Evolutionary conservation across 1,284 basidiomycete species (phyloP), one percentile per base, ranked within the genome.

Genomic region (Violaceomyces palustris): DNA sequence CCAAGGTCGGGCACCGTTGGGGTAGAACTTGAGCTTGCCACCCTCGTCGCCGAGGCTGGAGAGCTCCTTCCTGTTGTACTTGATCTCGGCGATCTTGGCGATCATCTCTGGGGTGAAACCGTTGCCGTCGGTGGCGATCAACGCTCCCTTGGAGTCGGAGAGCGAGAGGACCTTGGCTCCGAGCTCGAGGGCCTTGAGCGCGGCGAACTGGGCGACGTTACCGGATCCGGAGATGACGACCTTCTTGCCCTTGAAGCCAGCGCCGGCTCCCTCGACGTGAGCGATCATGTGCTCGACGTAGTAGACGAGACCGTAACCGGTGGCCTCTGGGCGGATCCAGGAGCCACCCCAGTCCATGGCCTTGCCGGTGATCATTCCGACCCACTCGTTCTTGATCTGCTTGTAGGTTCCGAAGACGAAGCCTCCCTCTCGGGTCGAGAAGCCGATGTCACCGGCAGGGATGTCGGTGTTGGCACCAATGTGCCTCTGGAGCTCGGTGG

Each of bases 311-410:
- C 86, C 86, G 75, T 83, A 88, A 44, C 84, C 75, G 32, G 75
- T 76, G 5, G 74, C 74, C 54, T 64, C 57, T 34, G 62, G 62
- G n/a, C 60, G 48, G 37, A 59, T 51, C 42, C 42, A 45, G 33
- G 48, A 57, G 40, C 61, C 62, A 74, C 85, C 79, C 81, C 84
- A 88, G 74, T 81, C 77, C 58, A 79, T 75, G 42, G 83, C 85
- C 77, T 88, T 87, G 31, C 85, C 86, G 32, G 85, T 88, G 50
- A 87, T 79, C 73, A 88, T 76, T 75, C 86, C 86, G 44, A 80
- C 77, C 73, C 83, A 87, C 76, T 87, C 84, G 75, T 87, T 86
- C 59, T 79, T 77, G 72, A 83, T 76, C 73, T 81, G 81, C 78
- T 84, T 86, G 81, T 87, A 87, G 38, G 50, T 51, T 8, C 60